Conservation (phyloP, 2,329 filamentous ascomycete genomes). For the Myriosclerotinia scirpicola region DNA sequence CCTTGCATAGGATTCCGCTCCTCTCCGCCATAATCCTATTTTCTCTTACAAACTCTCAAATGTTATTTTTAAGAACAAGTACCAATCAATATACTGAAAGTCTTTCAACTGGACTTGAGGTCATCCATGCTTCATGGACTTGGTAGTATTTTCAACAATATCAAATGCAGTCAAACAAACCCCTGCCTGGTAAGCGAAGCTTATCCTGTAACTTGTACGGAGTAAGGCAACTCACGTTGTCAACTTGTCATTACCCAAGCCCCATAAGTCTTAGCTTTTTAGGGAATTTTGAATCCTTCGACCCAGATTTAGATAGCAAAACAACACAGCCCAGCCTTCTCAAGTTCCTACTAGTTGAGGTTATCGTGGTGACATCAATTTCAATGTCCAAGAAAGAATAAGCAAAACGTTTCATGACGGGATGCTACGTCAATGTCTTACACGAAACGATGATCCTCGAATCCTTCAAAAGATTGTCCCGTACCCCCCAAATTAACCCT, state of each 20-base stretch:
- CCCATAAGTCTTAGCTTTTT: slow-evolving; percentile 6
- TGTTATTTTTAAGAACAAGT: too few relatives aligned
- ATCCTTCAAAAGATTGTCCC: background rate
- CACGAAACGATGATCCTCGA: background rate
- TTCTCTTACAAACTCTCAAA: too few relatives aligned
- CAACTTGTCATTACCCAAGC: background rate
- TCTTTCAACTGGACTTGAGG: background rate
- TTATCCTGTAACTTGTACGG: too few relatives aligned
- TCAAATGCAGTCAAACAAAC: background rate
- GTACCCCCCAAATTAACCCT: background rate
- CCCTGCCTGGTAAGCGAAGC: background rate
- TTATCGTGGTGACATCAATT: background rate
- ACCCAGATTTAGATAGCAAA: background rate
- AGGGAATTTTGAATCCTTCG: slow-evolving; percentile 13
- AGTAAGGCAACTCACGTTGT: slow-evolving; percentile 11
- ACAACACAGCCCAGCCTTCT: slow-evolving; percentile 1
- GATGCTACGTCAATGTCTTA: background rate
- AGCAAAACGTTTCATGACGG: background rate
- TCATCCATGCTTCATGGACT: background rate
- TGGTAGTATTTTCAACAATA: background rate
- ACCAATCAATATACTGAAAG: too few relatives aligned
- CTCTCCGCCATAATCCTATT: background rate
- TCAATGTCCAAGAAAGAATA: background rate
- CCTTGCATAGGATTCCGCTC: too few relatives aligned
- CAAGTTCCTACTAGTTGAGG: background rate